Percentiles rank a stretch among this genome's conserved stretches.
Evolutionary conservation across 176 grass and related monocot species (phyloP).

Genomic region (Lolium multiflorum): DNA sequence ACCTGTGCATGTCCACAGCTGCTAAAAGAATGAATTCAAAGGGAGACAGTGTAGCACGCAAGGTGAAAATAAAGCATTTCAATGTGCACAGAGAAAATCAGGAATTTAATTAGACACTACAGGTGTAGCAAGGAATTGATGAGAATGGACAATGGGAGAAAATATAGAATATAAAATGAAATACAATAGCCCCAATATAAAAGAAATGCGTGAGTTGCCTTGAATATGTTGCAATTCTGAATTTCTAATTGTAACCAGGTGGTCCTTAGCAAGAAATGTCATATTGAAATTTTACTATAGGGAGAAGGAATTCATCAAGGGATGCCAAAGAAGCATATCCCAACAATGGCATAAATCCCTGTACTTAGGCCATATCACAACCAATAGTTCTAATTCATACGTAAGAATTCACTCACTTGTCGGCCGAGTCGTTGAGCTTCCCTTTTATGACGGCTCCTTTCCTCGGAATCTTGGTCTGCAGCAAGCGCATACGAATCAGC

Average conservation of each 20-base stretch:
- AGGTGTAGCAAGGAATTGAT: neutral
- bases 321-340: no score
- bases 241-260: neutral
- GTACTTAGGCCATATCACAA: neutral
- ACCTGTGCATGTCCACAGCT: neutral
- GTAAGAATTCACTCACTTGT: constrained; percentile 55
- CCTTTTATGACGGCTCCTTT: constrained; percentile 73
- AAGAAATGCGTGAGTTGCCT: neutral
- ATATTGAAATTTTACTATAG: no score
- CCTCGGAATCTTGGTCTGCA: constrained; percentile 85
- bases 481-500: constrained; percentile 1
- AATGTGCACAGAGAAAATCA: neutral
- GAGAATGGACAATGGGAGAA: no score
- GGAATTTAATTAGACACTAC: neutral
- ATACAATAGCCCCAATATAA: neutral
- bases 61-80: neutral
- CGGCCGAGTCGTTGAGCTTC: constrained; percentile 72
- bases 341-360: neutral
- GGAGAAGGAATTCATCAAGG: no score
- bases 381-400: neutral
- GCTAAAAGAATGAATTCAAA: neutral
- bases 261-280: neutral
- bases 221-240: neutral
- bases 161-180: neutral
- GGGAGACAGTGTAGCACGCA: neutral